Base-by-base conservation (phyloP, 306 rosid species). In the Crotalaria pallida region DNA sequence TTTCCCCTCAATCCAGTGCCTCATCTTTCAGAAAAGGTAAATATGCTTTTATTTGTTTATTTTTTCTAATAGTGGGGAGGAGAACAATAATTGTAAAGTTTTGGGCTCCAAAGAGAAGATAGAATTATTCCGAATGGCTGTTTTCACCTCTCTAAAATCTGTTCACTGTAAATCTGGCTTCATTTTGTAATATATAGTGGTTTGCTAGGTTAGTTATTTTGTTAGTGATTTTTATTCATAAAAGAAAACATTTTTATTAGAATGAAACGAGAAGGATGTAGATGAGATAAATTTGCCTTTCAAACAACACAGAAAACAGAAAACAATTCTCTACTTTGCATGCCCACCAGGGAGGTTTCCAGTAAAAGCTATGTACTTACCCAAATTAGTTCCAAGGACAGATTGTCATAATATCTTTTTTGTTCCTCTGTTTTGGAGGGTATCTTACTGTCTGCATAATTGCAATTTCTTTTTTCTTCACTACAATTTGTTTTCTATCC, bases 1-100 rank as follows among this genome's bases (percentile, higher is more conserved):
- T 90, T 94, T 40, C 98, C 98, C 31, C 86, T 93, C 45, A 78
- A 74, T 78, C 74, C 80, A 1, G 75, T 8, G 51, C 84, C 76
- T 41, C 79, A 82, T 26, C 70, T 65, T 62, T 77, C 87, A 11
- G 89, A 77, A 69, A 94, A 80, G 97, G 98, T 94, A 77, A 44
- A 49, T 19, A 13, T 29, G 6, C 48, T 36, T 38, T 56, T 34
- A 19, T 56, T 22, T 17, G 38, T 69, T 41, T 29, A n/a, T 63
- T 78, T 62, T 60, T 22, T 29, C 21, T 57, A 65, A 26, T 36
- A n/a, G 34, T 23, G 44, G 64, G 60, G 26, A 41, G 76, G 50
- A 62, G 61, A 41, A 52, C 55, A 49, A 65, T 47, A 73, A 15
- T 43, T 47, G 33, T 61, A 22, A 53, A 49, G 2, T 59, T 11